Evolutionary conservation across 768 basidiomycete genomes (phyloP), one percentile per base, ranked within the genome.

Genomic region (Clitopilus hobsonii): DNA sequence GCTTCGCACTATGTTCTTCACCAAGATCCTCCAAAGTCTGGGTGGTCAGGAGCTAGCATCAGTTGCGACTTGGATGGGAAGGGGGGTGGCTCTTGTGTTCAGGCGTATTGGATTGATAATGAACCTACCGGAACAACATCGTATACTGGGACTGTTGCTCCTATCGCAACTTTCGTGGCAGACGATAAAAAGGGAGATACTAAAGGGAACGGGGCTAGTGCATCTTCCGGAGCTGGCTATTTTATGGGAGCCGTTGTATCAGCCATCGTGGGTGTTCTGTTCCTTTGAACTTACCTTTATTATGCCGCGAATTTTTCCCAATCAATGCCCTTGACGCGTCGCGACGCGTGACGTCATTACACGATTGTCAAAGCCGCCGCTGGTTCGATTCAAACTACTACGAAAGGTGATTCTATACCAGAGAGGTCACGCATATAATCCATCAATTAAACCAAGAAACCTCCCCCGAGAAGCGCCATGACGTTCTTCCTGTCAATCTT

Each of bases 381-480:
- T n/a, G n/a, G n/a, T n/a, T n/a, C n/a, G n/a, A n/a, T n/a, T n/a
- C n/a, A n/a, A n/a, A 30, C 29, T 6, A 7, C 29, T 30, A 30
- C 29, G 14, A 30, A 6, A 30, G 29, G 29, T 14, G 6, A n/a
- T n/a, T n/a, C n/a, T n/a, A n/a, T n/a, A n/a, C n/a, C n/a, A n/a
- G n/a, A n/a, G n/a, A n/a, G n/a, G n/a, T n/a, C n/a, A n/a, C n/a
- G n/a, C n/a, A n/a, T n/a, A n/a, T n/a, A n/a, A n/a, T n/a, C n/a
- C n/a, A n/a, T n/a, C n/a, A n/a, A n/a, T n/a, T 36, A 36, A 3
- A 36, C 32, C 10, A 36, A 36, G 32, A 36, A 82, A 14, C 81
- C 83, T 14, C 32, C 32, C 14, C 80, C 80, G 7, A 80, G 70
- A 7, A 80, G 70, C 24, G 69, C 72, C 79, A 84, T 83, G 53